Evolutionary conservation across 2,329 filamentous ascomycete genomes (phyloP).

Genomic region (Mycosphaerella arachidis): DNA sequence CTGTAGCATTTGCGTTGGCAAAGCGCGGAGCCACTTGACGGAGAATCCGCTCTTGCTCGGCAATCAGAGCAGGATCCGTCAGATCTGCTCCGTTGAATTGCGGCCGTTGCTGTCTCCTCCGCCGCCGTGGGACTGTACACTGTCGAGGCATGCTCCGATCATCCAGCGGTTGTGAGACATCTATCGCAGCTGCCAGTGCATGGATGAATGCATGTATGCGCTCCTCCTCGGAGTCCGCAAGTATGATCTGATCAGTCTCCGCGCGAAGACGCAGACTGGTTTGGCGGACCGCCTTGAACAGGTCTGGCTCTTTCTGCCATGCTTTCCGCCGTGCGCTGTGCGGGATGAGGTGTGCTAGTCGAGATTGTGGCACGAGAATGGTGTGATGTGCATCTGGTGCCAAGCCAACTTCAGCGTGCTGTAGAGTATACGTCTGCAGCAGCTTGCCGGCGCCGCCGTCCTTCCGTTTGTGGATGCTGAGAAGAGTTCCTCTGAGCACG

Average conservation of each 20-base stretch:
- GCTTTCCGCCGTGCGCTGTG: slow-evolving; percentile 35
- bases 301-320: slow-evolving; percentile 43
- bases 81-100: slow-evolving; percentile 31
- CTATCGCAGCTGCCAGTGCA: slow-evolving; percentile 65
- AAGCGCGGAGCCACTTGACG: slow-evolving; percentile 44
- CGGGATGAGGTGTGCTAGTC: slow-evolving; percentile 45
- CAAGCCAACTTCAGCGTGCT: slow-evolving; percentile 71
- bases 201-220: slow-evolving; percentile 67
- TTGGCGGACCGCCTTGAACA: slow-evolving; percentile 44
- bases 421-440: slow-evolving; percentile 64
- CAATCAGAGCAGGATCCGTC: slow-evolving; percentile 38
- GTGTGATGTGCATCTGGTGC: slow-evolving; percentile 67
- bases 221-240: slow-evolving; percentile 61
- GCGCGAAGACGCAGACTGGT: slow-evolving; percentile 68
- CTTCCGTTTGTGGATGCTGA: slow-evolving; percentile 62
- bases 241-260: slow-evolving; percentile 68
- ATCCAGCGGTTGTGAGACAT: slow-evolving; percentile 65
- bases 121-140: slow-evolving; percentile 44
- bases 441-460: slow-evolving; percentile 52
- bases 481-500: slow-evolving; percentile 62
- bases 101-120: slow-evolving; percentile 32
- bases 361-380: slow-evolving; percentile 40
- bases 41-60: slow-evolving; percentile 47
- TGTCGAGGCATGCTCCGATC: slow-evolving; percentile 53
- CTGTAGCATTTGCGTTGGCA: slow-evolving; percentile 16